Percentiles rank a stretch among this genome's conserved stretches.
These are phyloP conservation scores for Xylaria arbuscula DNA, from an alignment of 2,329 filamentous ascomycete genomes.

Conservation along the genomic window DNA sequence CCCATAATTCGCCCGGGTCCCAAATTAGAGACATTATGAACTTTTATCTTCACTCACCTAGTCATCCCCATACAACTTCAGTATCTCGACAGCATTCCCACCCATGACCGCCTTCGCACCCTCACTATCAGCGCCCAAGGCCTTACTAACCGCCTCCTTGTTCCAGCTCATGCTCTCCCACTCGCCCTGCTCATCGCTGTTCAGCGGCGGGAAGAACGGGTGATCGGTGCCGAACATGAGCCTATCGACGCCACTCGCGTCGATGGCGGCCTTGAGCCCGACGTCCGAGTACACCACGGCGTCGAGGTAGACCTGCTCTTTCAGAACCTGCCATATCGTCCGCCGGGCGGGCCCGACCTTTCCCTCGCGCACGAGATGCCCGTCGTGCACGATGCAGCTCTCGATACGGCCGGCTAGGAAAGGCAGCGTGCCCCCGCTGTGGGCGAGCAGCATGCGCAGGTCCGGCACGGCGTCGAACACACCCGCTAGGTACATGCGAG, in stretches of 20 bases:
- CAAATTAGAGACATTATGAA: background rate
- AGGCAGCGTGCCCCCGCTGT: slow-evolving; percentile 88
- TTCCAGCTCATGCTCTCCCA: slow-evolving; percentile 77
- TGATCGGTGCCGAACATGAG: slow-evolving; percentile 86
- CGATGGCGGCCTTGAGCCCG: slow-evolving; percentile 76
- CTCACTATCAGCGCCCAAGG: slow-evolving; percentile 46
- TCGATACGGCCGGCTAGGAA: slow-evolving; percentile 91
- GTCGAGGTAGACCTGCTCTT: slow-evolving; percentile 85
- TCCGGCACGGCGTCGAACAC: slow-evolving; percentile 81
- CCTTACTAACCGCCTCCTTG: slow-evolving; percentile 52
- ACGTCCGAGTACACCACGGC: slow-evolving; percentile 85
- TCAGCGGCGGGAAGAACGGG: slow-evolving; percentile 84
- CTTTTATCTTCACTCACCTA: background rate
- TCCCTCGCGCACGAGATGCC: slow-evolving; percentile 74
- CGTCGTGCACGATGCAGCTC: slow-evolving; percentile 86
- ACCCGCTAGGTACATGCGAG: slow-evolving; percentile 86
- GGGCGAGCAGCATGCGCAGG: slow-evolving; percentile 81
- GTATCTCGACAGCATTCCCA: slow-evolving; percentile 48
- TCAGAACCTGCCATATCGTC: slow-evolving; percentile 67
- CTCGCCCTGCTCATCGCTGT: slow-evolving; percentile 68
- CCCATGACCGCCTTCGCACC: slow-evolving; percentile 49
- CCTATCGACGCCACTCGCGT: slow-evolving; percentile 71
- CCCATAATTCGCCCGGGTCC: background rate
- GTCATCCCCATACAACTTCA: slow-evolving; percentile 45
- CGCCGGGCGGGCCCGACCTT: slow-evolving; percentile 61